Evolutionary conservation across 108 stramenopile species (phyloP), one percentile per base, ranked within the genome.

Genomic region (Nannochloropsis salina): DNA sequence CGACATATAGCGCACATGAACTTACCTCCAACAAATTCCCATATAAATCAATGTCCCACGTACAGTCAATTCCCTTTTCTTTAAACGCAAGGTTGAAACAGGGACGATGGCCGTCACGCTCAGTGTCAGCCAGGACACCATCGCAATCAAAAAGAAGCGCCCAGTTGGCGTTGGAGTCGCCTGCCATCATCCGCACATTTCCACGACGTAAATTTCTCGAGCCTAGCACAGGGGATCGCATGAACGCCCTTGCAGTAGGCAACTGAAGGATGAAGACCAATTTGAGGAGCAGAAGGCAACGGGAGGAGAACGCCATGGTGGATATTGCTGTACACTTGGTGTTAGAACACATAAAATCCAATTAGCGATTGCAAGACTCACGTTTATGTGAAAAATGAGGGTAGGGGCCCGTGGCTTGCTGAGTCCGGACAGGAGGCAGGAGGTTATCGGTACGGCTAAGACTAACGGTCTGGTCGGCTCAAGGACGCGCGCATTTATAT

Each of bases 51-150:
- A 94, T 94, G 79, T 89, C 89, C 96, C 96, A 97, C 51, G 84
- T 92, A 44, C 93, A 93, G 44, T 93, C 89, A 43, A 95, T 85
- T 44, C 91, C 92, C 81, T 93, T 93, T 43, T 92, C 86, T 86
- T 85, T 81, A 90, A 97, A 97, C 44, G 95, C 95, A 11, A 85
- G 81, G 85, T 97, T 97, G 91, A 97, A 97, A 9, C 95, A 93
- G 6, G 86, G 89, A 9, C 96, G 92, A 82, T 97, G 95, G 0
- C 94, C 96, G 85, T 97, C 96, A 6, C 95, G 93, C 88, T 97
- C 96, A 0, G 96, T 97, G 83, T 97, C 96, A 12, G 96, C 96
- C 45, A 97, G 86, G 18, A 97, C 96, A 22, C 96, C 96, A 84
- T 97, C 96, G 92, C 95, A 96, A 86, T 91, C 91, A 43, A 90